Conservation (phyloP, 768 basidiomycete species). For the Obba rivulosa region DNA sequence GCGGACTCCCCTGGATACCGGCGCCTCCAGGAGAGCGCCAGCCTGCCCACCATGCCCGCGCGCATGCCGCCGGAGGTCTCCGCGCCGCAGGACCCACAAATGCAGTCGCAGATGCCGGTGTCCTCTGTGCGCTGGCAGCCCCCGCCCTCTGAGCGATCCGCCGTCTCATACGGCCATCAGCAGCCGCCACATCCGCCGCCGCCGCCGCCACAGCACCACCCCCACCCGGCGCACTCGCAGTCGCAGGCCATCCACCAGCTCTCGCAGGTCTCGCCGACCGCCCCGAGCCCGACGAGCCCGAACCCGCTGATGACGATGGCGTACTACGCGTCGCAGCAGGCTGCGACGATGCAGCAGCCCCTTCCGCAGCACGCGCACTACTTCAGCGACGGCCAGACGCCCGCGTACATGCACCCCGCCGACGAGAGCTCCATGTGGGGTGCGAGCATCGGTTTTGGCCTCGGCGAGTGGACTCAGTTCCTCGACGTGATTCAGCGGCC, state of each 20-base stretch:
- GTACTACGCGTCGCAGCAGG: conserved; percentile 1
- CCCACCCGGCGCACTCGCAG: background rate
- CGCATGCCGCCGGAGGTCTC: background rate
- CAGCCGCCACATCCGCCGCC: conserved; percentile 2
- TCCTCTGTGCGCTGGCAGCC: conserved; percentile 20
- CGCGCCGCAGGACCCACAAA: background rate
- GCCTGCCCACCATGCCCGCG: background rate
- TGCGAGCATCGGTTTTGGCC: conserved; percentile 65
- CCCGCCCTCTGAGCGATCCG: conserved; percentile 1
- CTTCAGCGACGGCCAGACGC: background rate
- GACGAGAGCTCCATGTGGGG: conserved; percentile 73
- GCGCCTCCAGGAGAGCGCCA: background rate
- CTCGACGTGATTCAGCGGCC: conserved; percentile 60
- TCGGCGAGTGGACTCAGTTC: conserved; percentile 67
- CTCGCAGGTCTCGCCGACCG: background rate
- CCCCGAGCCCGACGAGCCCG: background rate
- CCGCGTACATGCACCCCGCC: conserved; percentile 38
- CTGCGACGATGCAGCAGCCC: conserved; percentile 5
- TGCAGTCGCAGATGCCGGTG: conserved; percentile 16
- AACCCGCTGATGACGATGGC: conserved; percentile 1
- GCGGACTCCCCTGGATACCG: conserved; percentile 38
- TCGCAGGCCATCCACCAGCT: background rate
- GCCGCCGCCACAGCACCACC: background rate
- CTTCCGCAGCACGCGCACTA: conserved; percentile 7
- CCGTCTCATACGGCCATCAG: background rate